Percentiles rank a stretch among this genome's conserved stretches.
Conservation (phyloP, 1,284 basidiomycete genomes). For the Sparassis latifolia region DNA sequence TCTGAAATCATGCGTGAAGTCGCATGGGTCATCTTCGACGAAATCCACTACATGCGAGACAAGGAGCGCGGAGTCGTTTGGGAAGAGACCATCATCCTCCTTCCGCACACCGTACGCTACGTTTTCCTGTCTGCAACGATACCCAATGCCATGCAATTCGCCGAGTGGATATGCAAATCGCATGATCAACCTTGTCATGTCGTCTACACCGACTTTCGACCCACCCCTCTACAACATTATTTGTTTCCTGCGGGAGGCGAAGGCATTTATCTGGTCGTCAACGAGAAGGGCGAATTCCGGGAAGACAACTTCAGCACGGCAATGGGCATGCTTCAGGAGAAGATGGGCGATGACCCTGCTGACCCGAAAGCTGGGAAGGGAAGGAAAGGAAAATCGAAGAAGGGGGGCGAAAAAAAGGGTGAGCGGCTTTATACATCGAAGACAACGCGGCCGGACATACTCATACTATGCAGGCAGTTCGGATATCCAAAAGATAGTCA, state of each 20-base stretch:
- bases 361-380: slow-evolving; percentile 79
- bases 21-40: slow-evolving; percentile 99
- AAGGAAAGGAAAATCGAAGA: slow-evolving; percentile 84
- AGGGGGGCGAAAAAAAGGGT: slow-evolving; percentile 92
- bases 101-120: slow-evolving; percentile 94
- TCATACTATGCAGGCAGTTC: slow-evolving; percentile 54
- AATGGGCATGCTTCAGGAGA: slow-evolving; percentile 88
- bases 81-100: slow-evolving; percentile 93
- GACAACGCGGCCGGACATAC: background rate
- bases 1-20: slow-evolving; percentile 99
- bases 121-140: slow-evolving; percentile 99
- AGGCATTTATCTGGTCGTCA: slow-evolving; percentile 96
- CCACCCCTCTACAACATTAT: slow-evolving; percentile 97
- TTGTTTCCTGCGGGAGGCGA: slow-evolving; percentile 96
- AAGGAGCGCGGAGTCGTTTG: slow-evolving; percentile 87
- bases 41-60: slow-evolving; percentile 99
- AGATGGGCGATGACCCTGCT: slow-evolving; percentile 89
- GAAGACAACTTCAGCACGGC: slow-evolving; percentile 98
- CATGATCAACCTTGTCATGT: slow-evolving; percentile 99
- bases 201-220: slow-evolving; percentile 98
- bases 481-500: slow-evolving; percentile 97
- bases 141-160: slow-evolving; percentile 99
- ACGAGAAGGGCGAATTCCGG: slow-evolving; percentile 94
- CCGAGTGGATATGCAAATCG: slow-evolving; percentile 97
- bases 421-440: slow-evolving; percentile 9